Percentiles rank a stretch among this genome's conserved stretches.
Conservation (phyloP, 176 grass and related monocot genomes). For the Carex kokanica region DNA sequence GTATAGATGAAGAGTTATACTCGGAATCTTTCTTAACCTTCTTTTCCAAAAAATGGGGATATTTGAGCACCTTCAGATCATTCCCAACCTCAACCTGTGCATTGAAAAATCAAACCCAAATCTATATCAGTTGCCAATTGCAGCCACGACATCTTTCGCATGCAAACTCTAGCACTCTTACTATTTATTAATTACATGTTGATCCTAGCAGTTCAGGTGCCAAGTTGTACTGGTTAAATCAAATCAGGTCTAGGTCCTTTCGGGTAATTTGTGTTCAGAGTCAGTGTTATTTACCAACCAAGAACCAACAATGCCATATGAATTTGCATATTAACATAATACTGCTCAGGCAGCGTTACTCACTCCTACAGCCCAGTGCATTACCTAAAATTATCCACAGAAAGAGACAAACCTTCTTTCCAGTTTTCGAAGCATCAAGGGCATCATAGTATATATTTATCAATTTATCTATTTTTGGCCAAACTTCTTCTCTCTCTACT, state of each 20-base stretch:
- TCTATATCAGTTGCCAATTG: background rate
- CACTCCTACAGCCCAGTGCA: background rate
- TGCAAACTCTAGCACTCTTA: background rate
- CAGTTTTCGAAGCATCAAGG: conserved; percentile 59
- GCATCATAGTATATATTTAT: conserved; percentile 80
- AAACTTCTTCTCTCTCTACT: conserved; percentile 31
- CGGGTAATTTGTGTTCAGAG: background rate
- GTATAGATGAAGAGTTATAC: conserved; percentile 49
- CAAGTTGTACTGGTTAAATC: background rate
- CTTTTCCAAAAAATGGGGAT: conserved; percentile 73
- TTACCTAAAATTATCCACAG: background rate
- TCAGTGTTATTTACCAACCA: background rate
- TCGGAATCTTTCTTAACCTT: background rate
- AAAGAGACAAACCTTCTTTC: conserved; percentile 44
- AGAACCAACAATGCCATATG: background rate
- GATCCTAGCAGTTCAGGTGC: background rate
- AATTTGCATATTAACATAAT: background rate
- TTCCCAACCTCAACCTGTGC: conserved; percentile 43
- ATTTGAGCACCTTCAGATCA: conserved; percentile 33
- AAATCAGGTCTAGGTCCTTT: background rate
- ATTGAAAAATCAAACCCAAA: conserved; percentile 10
- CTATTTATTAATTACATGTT: background rate
- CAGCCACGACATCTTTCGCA: background rate
- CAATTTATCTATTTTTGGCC: conserved; percentile 41
- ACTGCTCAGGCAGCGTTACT: background rate